Evolutionary conservation across 192 early-diverging fungal genomes (phyloP).

Genomic region (Entomortierella beljakovae): DNA sequence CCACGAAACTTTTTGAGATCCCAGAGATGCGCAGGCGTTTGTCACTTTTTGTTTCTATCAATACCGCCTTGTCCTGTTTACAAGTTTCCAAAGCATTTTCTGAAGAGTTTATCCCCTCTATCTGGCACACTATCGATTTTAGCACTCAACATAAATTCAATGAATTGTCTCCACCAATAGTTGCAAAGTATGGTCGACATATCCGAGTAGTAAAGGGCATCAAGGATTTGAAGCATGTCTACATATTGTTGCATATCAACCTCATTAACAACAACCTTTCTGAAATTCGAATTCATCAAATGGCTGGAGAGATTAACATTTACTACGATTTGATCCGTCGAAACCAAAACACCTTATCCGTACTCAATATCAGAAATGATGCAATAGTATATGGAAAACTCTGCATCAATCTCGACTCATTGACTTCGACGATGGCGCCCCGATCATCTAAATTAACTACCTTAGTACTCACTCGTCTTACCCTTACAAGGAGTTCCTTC

Average conservation of each 20-base stretch:
- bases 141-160: not conserved
- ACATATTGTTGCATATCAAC: not conserved
- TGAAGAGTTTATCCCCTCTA: not conserved
- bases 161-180: not conserved
- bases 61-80: not conserved
- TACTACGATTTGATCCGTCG: not conserved
- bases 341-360: not conserved
- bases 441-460: not conserved
- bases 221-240: not conserved
- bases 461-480: not conserved
- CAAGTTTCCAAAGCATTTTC: constrained; percentile 5
- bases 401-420: not conserved
- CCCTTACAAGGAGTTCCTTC: not conserved
- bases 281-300: not conserved
- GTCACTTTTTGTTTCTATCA: no score
- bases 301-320: not conserved
- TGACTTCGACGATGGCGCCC: not conserved
- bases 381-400: no score
- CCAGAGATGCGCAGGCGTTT: no score
- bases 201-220: constrained; percentile 12
- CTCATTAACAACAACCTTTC: not conserved
- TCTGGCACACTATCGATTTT: constrained; percentile 19
- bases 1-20: no score
- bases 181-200: constrained; percentile 6
- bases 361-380: not conserved